These are phyloP conservation scores for Puccinia triticina DNA, from an alignment of 1,284 basidiomycete genomes.

Conservation along the genomic window DNA sequence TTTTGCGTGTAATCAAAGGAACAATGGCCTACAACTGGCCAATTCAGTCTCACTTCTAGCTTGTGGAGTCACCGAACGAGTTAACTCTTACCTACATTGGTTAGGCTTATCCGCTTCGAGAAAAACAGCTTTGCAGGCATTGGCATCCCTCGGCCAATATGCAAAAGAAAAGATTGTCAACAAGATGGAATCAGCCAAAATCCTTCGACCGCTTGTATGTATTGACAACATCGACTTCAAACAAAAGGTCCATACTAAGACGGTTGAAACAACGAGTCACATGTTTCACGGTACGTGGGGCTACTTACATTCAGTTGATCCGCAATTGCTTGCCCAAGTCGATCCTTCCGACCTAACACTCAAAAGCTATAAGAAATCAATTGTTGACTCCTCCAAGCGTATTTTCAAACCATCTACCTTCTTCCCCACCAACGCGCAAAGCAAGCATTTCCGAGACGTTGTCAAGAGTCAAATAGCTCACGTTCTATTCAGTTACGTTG, in stretches of 20 bases:
- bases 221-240: constrained; percentile 12
- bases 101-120: background rate
- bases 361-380: background rate
- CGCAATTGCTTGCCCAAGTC: background rate
- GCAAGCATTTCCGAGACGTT: background rate
- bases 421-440: too few species aligned
- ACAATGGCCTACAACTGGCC: background rate
- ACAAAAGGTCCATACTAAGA: background rate
- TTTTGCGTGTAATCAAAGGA: background rate
- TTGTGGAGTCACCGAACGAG: background rate
- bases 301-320: background rate
- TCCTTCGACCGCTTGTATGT: background rate
- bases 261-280: background rate
- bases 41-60: constrained; percentile 5
- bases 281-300: constrained; percentile 22
- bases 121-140: background rate
- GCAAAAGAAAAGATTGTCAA: background rate
- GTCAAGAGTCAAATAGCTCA: background rate
- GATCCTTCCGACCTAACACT: background rate
- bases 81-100: background rate
- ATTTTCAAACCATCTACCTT: background rate
- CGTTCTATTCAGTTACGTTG: background rate
- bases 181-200: background rate
- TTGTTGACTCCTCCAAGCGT: background rate
- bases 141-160: background rate